Evolutionary conservation across 148 eudicot genomes (phyloP), one percentile per base, ranked within the genome.

Genomic region (Chenopodium formosanum): DNA sequence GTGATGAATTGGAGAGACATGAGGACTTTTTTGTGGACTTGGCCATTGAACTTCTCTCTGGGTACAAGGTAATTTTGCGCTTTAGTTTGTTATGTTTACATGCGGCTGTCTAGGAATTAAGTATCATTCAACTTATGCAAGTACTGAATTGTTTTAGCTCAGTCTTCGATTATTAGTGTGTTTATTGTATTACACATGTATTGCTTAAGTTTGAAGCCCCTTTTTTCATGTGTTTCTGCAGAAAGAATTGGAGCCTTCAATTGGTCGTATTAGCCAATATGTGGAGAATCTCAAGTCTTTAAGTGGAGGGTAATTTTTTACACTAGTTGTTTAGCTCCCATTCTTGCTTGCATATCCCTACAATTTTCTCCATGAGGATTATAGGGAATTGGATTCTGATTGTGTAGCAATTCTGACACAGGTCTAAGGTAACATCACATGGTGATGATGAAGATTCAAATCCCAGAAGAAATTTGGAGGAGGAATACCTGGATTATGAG

Each of bases 401-500:
- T 79, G 34, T 25, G 48, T 8, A 52, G 40, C 48, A 9, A 23
- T 76, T 52, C 56, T 62, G 77, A 70, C 56, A 84, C 90, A 90
- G 95, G 87, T 88, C 89, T 50, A 88, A 77, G 71, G 78, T 56
- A 53, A 76, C 77, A 81, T 72, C 87, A 58, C 80, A 82, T 20
- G 88, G 75, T 83, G 94, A 83, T 77, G 68, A 76, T 70, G 89
- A 83, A 78, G 87, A 88, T 77, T 79, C 86, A 67, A 89, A 89
- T 82, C 95, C 97, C 16, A 89, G 89, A 87, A 91, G 86, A 88
- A 90, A 81, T 84, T 90, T 97, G 70, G 99, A 94, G 89, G 97
- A 91, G 88, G 99, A 97, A 86, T 97, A 97, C 86, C 83, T 91
- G 81, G 91, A 90, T 65, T 94, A 87, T 89, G 99, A 97, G 90